Conservation (phyloP, 176 grass and related monocot species). For the Oryza meyeriana region DNA sequence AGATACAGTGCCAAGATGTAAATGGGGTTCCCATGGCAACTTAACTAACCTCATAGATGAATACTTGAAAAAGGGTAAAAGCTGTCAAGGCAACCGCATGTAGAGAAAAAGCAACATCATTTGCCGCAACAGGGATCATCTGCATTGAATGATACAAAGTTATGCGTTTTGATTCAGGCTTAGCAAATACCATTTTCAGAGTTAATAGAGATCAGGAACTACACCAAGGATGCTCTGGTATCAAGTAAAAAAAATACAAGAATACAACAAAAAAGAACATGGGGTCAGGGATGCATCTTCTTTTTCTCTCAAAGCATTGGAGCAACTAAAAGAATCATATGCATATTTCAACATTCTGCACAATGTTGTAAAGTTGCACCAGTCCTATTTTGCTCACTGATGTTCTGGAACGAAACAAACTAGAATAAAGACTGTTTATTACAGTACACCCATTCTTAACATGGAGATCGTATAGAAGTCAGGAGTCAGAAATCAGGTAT, state of each 20-base stretch:
- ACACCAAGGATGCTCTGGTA: neutral
- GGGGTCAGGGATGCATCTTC: neutral
- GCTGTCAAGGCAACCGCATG: constrained; percentile 90
- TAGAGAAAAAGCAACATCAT: constrained; percentile 93
- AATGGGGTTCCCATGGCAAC: neutral
- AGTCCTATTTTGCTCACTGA: neutral
- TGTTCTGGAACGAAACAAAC: neutral
- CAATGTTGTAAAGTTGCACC: neutral
- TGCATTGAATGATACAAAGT: constrained; percentile 31
- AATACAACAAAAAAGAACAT: neutral
- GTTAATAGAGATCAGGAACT: neutral
- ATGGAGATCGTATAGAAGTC: neutral
- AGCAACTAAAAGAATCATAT: neutral
- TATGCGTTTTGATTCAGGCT: neutral
- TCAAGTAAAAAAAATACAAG: neutral
- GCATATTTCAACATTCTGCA: neutral
- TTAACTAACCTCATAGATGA: constrained; percentile 90
- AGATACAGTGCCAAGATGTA: neutral
- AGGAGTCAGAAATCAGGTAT: neutral
- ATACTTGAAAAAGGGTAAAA: constrained; percentile 91
- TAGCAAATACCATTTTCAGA: neutral
- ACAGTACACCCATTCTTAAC: neutral
- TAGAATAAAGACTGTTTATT: neutral
- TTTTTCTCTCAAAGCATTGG: neutral
- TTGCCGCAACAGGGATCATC: constrained; percentile 97